These are phyloP conservation scores for Suillus variegatus DNA, from an alignment of 768 basidiomycete genomes.

Conservation along the genomic window DNA sequence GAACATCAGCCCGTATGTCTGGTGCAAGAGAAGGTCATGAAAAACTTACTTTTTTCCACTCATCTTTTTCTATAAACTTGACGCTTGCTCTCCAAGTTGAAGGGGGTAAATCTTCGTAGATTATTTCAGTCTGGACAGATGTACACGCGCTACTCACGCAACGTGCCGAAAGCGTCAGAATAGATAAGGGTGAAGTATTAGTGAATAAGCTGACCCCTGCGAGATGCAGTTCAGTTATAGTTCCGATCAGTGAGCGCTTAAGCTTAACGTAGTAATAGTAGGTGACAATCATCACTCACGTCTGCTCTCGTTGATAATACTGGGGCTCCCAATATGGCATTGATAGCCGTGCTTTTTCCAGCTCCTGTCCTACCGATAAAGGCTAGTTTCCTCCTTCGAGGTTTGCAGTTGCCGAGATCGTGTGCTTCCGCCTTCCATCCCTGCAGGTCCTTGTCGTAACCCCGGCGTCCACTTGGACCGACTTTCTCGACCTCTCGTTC, in stretches of 20 bases:
- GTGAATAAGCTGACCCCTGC: background rate
- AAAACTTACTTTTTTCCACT: background rate
- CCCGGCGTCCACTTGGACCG: background rate
- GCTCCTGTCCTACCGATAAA: slow-evolving; percentile 1
- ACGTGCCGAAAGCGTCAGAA: background rate
- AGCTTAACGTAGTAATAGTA: background rate
- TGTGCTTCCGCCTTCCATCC: background rate
- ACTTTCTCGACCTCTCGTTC: background rate
- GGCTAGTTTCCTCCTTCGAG: background rate
- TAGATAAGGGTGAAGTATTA: background rate
- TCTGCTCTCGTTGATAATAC: background rate
- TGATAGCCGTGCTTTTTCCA: background rate
- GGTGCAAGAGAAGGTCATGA: background rate
- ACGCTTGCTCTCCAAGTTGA: background rate
- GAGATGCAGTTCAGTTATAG: background rate
- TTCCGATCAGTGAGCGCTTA: background rate
- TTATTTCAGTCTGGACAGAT: background rate
- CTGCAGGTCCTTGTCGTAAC: background rate
- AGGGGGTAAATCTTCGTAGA: background rate
- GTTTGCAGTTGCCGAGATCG: background rate
- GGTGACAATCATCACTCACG: background rate
- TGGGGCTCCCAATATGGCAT: background rate
- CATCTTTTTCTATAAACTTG: background rate
- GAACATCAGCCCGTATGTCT: background rate
- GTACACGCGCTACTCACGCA: background rate